These are phyloP conservation scores for Patellifolia procumbens DNA, from an alignment of 179 eudicot genomes.

Conservation along the genomic window DNA sequence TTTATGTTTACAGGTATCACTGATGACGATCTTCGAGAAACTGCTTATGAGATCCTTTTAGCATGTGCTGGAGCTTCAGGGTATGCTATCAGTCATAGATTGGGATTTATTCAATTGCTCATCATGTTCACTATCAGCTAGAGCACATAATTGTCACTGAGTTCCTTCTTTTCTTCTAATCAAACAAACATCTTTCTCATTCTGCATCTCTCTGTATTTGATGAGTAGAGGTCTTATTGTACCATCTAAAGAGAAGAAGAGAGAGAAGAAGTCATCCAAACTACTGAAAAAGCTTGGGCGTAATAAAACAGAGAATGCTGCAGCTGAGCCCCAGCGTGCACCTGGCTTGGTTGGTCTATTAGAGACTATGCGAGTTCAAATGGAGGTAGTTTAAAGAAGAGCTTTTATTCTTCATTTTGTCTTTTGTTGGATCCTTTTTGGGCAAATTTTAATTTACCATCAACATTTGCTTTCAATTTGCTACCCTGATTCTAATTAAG, in stretches of 20 bases:
- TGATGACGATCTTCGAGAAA: slow-evolving; percentile 96
- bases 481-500: not conserved
- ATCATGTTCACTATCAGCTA: slow-evolving; percentile 12
- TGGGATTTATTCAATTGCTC: slow-evolving; percentile 20
- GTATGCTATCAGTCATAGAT: slow-evolving; percentile 45
- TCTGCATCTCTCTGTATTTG: slow-evolving; percentile 6
- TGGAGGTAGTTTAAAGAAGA: slow-evolving; percentile 66
- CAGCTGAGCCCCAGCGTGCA: slow-evolving; percentile 57
- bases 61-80: slow-evolving; percentile 99
- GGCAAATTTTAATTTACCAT: not conserved
- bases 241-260: slow-evolving; percentile 94
- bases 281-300: slow-evolving; percentile 91
- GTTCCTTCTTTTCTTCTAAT: slow-evolving; percentile 19
- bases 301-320: slow-evolving; percentile 62
- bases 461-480: not conserved
- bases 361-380: slow-evolving; percentile 94
- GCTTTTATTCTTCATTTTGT: slow-evolving; percentile 11
- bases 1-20: slow-evolving; percentile 58
- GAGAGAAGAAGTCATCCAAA: slow-evolving; percentile 85
- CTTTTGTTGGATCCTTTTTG: slow-evolving; percentile 8
- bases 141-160: slow-evolving; percentile 12
- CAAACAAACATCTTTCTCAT: slow-evolving; percentile 20
- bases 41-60: slow-evolving; percentile 92
- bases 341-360: slow-evolving; percentile 86
- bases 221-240: slow-evolving; percentile 81